Conservation (phyloP, 73 alveolate genomes). For the Uronychia binucleata region DNA sequence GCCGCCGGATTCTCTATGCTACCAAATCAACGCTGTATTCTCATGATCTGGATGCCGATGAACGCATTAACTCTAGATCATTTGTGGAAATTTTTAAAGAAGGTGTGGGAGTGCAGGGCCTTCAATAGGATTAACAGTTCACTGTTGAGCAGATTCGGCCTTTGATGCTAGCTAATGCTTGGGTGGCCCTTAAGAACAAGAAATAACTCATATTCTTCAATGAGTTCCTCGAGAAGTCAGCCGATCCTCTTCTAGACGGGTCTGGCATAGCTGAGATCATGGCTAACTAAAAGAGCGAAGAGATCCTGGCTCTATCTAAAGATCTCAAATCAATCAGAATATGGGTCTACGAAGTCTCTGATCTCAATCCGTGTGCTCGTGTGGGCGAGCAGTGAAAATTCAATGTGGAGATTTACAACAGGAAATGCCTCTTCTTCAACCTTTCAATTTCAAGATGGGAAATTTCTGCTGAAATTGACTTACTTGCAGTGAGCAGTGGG, state of each 20-base stretch:
- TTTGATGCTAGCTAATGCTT: slow-evolving; percentile 13
- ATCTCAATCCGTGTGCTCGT: neutral
- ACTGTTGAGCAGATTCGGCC: slow-evolving; percentile 24
- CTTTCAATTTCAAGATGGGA: neutral
- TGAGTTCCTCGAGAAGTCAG: slow-evolving; percentile 16
- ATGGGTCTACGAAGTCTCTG: slow-evolving; percentile 21
- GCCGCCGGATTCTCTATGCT: neutral
- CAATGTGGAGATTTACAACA: slow-evolving; percentile 11
- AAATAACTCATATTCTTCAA: slow-evolving; percentile 37
- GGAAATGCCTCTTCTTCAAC: slow-evolving; percentile 39
- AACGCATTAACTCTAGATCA: neutral
- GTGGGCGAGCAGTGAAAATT: neutral
- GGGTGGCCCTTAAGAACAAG: slow-evolving; percentile 43
- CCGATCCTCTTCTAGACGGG: slow-evolving; percentile 46
- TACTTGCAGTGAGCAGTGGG: neutral
- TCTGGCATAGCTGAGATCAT: slow-evolving; percentile 27
- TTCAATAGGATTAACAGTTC: slow-evolving; percentile 2
- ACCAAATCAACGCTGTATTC: neutral
- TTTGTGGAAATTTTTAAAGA: slow-evolving; percentile 28
- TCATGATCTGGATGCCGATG: neutral
- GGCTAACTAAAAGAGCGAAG: slow-evolving; percentile 41
- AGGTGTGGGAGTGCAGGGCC: neutral
- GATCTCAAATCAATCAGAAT: slow-evolving; percentile 26
- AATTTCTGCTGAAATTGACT: neutral
- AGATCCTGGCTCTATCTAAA: slow-evolving; percentile 21